Evolutionary conservation across 345 rosid genomes (phyloP), one percentile per base, ranked within the genome.

Genomic region (Luvunga scandens): DNA sequence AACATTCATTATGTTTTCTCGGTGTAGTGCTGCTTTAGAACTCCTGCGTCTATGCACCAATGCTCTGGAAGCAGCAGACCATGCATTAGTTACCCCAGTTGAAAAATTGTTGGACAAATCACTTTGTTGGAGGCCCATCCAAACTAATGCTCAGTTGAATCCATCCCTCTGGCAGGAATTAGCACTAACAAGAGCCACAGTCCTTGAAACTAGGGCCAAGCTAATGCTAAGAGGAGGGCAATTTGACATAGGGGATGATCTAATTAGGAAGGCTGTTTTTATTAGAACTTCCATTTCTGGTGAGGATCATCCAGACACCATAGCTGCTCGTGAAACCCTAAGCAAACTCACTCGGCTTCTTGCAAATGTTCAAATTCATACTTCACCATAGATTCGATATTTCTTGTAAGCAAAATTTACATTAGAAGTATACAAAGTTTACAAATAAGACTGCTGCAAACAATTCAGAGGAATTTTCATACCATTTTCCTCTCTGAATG

Each of bases 91-190:
- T 22, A 86, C 97, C 2, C 98, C 98, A 0, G 95, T 94, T 1
- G 94, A 91, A 77, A 94, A 90, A 76, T 94, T 93, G 97, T 82
- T 89, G 71, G 97, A 96, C 77, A 90, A 84, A 67, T 90, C 99
- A 16, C 90, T 90, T 27, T 94, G 99, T 78, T 96, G 98, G 97
- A 87, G 95, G 82, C 97, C 98, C 0, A 81, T 90, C 73, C 93
- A 86, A 84, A 94, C 97, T 2, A 91, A 88, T 25, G 99, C 99
- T 5, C 97, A 94, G 83, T 77, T 94, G 78, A 92, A 92, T 88
- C 99, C 99, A 13, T 81, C 77, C 53, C 91, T 96, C 7, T 96
- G 98, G 98, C 91, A 94, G 90, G 99, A 96, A 66, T 89, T 96
- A 69, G 99, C 98, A 1, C 81, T 96, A 13, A 79, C 87, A 36